Conservation (phyloP, 345 rosid genomes). For the Leavenworthia alabamica region DNA sequence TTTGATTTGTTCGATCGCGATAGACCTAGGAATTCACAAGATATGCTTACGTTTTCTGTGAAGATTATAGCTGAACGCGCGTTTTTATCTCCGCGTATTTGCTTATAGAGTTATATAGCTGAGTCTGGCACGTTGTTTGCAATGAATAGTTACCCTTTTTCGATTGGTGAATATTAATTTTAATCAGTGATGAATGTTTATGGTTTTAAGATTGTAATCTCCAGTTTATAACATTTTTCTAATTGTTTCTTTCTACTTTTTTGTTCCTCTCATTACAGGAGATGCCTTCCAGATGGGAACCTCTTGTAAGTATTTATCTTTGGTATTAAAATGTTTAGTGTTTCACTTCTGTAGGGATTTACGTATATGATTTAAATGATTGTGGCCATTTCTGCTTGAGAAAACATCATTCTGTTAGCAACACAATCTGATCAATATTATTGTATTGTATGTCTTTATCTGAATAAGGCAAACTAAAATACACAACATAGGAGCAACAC, state of each 20-base stretch:
- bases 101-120: not conserved
- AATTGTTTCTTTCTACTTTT: constrained; percentile 7
- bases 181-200: not conserved
- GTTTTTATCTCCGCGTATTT: no score
- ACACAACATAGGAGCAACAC: constrained; percentile 78
- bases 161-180: not conserved
- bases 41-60: no score
- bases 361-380: not conserved
- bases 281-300: constrained; percentile 69
- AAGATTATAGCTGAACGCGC: no score
- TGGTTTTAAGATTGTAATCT: not conserved
- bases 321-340: not conserved
- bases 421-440: constrained; percentile 4
- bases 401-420: not conserved
- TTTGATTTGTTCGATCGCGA: constrained; percentile 16
- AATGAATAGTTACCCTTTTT: not conserved
- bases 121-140: not conserved
- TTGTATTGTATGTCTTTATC: not conserved
- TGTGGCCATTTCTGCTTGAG: not conserved
- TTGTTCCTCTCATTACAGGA: constrained; percentile 42
- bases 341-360: not conserved
- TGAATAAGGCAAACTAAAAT: constrained; percentile 83
- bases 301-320: constrained; percentile 55
- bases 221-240: constrained; percentile 5
- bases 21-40: not conserved